These are phyloP conservation scores for Leccinum olivaceopallidum DNA, from an alignment of 768 basidiomycete species.

Conservation along the genomic window DNA sequence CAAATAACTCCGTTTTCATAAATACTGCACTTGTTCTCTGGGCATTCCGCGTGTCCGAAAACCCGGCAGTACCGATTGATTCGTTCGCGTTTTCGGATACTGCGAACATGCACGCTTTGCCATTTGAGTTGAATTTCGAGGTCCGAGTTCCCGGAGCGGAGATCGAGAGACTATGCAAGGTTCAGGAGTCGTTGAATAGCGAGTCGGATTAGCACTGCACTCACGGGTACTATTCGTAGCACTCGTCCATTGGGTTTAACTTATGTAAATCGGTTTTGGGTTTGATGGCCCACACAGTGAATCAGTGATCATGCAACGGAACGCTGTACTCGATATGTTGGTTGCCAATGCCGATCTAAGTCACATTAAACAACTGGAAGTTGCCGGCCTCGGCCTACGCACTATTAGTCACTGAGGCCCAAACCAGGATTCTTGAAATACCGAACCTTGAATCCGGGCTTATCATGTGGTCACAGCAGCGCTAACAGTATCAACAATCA, in stretches of 20 bases:
- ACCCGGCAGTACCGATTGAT: slow-evolving; percentile 55
- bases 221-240: not conserved
- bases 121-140: slow-evolving; percentile 15
- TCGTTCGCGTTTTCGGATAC: slow-evolving; percentile 52
- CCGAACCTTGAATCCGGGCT: not conserved
- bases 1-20: slow-evolving; percentile 52
- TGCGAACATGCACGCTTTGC: slow-evolving; percentile 7
- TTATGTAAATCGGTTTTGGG: not conserved
- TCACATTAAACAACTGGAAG: not conserved
- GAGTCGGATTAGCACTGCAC: not conserved
- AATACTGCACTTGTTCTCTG: slow-evolving; percentile 62
- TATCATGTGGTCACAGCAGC: not conserved
- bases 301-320: not conserved
- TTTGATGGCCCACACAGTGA: not conserved
- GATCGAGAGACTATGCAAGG: slow-evolving; percentile 10
- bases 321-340: not conserved
- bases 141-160: slow-evolving; percentile 1
- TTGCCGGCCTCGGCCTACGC: too few species aligned
- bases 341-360: not conserved
- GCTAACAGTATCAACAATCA: too few species aligned
- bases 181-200: not conserved
- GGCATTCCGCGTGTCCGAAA: slow-evolving; percentile 55
- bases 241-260: not conserved
- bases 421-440: not conserved
- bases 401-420: too few species aligned